phyloP scores from a whole-genome alignment of 2,329 filamentous ascomycete genomes.

The Phyllosticta citrichinensis region DNA sequence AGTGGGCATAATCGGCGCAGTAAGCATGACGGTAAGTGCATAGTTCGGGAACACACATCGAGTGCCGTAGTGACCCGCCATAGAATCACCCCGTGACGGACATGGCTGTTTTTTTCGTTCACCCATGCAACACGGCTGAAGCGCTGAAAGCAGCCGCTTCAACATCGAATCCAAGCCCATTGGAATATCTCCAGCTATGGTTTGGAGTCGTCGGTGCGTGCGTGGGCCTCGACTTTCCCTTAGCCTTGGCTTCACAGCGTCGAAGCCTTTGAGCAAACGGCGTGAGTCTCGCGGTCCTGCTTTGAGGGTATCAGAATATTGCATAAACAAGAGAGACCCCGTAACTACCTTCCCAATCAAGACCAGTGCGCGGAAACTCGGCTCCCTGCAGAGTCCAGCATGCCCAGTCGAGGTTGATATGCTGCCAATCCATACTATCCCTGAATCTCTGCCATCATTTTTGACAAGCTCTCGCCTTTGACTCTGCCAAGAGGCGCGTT shows the following conservation, averaged over 20 bases:
- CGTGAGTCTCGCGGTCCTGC: conserved; percentile 3
- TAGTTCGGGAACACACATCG: not conserved
- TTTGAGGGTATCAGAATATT: conserved; percentile 1
- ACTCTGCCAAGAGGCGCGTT: not conserved
- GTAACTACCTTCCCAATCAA: not conserved
- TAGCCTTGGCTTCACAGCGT: conserved; percentile 7
- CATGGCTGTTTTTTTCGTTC: conserved; percentile 75
- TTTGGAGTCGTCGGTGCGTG: conserved; percentile 74
- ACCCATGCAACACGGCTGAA: conserved; percentile 81
- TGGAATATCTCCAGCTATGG: conserved; percentile 78
- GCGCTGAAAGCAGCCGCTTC: conserved; percentile 53
- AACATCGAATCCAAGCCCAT: conserved; percentile 26
- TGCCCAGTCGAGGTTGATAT: not conserved
- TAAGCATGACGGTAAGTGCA: conserved; percentile 25
- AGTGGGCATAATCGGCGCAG: conserved; percentile 30
- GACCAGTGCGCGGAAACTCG: not conserved
- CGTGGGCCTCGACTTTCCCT: conserved; percentile 67
- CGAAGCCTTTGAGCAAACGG: conserved; percentile 3
- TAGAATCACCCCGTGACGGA: conserved; percentile 80
- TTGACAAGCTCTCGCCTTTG: not conserved
- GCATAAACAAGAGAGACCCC: conserved; percentile 5
- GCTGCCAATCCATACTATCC: not conserved
- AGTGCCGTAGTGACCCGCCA: conserved; percentile 1
- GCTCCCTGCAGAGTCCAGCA: not conserved
- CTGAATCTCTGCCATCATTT: not conserved